Base-by-base conservation (phyloP, 176 grass and related monocot species). In the Zoysia japonica region DNA sequence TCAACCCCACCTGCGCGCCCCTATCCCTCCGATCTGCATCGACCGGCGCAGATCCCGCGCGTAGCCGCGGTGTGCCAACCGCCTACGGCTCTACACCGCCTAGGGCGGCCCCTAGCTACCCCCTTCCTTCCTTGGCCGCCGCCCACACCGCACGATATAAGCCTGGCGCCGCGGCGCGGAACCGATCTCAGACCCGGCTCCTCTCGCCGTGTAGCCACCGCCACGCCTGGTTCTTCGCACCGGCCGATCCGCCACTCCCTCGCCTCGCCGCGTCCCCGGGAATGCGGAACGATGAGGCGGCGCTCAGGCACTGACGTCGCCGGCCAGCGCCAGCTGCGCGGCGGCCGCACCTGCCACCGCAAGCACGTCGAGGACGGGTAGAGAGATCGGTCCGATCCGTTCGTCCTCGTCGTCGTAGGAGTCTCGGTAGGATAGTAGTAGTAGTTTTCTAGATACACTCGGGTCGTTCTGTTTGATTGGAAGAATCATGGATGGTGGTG, bases 321-420 rank as follows among this genome's bases (percentile, higher is more conserved):
- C 77, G 83, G 68, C 67, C 75, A 82, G 51, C 83, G 86, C 83
- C 78, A 84, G 73, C 83, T 79, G 77, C 86, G 79, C 54, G 77
- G 79, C 84, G 88, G 65, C 86, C 88, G 92, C 53, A 94, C 67
- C 83, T 91, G 88, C 92, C 92, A 94, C 86, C 85, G 92, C 9
- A 94, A 94, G 88, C 88, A 94, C 88, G 81, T 94, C 57, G 92
- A 94, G 87, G 88, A 88, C 80, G 88, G 88, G 92, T 89, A 94
- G 91, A 67, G 37, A 19, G 51, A 45, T 55, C 16, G 46, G 47
- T 12, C 75, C 6, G 54, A 57, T 57, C 54, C 67, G 28, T 62
- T 6, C 49, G 40, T 16, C n/a, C 35, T 66, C 20, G 36, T 55
- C 7, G 55, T 20, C 54, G 6, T 70, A 39, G 28, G 28, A 28